Conservation (phyloP, 2,329 filamentous ascomycete species). For the Monosporascus cannonballus region DNA sequence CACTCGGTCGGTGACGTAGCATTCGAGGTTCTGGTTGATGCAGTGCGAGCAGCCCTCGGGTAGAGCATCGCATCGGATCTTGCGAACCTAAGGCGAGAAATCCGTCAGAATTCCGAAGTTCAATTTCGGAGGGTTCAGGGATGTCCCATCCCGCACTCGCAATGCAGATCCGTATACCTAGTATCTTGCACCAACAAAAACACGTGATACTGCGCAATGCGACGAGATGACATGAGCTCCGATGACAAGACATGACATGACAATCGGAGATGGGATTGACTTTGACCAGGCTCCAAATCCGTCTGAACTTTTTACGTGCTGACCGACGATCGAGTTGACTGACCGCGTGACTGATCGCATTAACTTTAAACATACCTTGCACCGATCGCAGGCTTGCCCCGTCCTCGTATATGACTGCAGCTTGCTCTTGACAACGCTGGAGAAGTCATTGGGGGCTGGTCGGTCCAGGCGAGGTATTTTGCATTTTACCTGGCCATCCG, state of each 20-base stretch:
- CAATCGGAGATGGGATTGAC: no score
- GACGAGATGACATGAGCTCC: no score
- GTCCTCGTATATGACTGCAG: slow-evolving; percentile 56
- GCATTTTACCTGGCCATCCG: slow-evolving; percentile 34
- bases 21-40: slow-evolving; percentile 67
- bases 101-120: not conserved
- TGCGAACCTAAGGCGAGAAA: slow-evolving; percentile 51
- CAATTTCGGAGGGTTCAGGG: no score
- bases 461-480: slow-evolving; percentile 46
- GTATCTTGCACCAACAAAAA: no score
- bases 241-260: no score
- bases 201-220: no score
- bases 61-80: slow-evolving; percentile 80
- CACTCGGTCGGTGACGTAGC: slow-evolving; percentile 81
- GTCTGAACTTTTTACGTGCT: no score
- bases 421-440: slow-evolving; percentile 49
- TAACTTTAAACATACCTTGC: slow-evolving; percentile 55
- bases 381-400: slow-evolving; percentile 82
- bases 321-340: not conserved
- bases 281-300: no score
- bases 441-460: slow-evolving; percentile 41
- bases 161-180: no score
- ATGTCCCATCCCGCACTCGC: no score
- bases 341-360: not conserved
- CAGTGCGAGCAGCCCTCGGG: slow-evolving; percentile 80